Evolutionary conservation across 1,284 basidiomycete genomes (phyloP), one percentile per base, ranked within the genome.

Genomic region (Rhodotorula sp.): DNA sequence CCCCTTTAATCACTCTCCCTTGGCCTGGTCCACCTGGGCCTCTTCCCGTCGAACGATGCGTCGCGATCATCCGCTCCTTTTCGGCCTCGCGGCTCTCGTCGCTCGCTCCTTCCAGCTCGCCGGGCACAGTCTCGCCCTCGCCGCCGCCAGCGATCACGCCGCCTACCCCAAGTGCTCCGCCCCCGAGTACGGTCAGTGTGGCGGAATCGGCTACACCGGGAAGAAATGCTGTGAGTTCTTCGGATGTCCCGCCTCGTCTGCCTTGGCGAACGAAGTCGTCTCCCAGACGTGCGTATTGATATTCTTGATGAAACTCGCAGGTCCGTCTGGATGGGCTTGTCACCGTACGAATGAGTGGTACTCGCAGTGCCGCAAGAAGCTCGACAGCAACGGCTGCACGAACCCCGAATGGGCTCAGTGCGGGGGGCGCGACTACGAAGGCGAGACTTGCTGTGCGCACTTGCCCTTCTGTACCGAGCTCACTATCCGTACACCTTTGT

Each of bases 391-490:
- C 39, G 58, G 58, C 14, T 60, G 58, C 43, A 60, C 43, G 43
- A 60, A 60, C 58, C n/a, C n/a, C 58, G 58, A 47, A 5, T 60
- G 46, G 43, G 39, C 58, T 12, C 58, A 60, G 43, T 60, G 58
- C 43, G 58, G 58, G 46, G 58, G 58, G 4, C 39, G 14, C 39
- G 58, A 23, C n/a, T 60, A 46, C 58, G 14, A 46, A n/a, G 58
- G 58, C 58, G 58, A 60, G n/a, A 60, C 46, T 23, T 60, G 58
- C 43, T 60, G 58, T 60, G 23, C 39, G 58, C 39, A 20, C 34
- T 56, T n/a, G 34, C 46, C 47, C 58, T 29, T 43, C 20, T 47
- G 23, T 10, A 1, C 21, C 12, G 12, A 52, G 29, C n/a, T 29
- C 26, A 56, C 26, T 26, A 29, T 56, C 52, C 8, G 14, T 15